phyloP scores from a whole-genome alignment of 192 early-diverging fungal species.

The Coemansia sp. region DNA sequence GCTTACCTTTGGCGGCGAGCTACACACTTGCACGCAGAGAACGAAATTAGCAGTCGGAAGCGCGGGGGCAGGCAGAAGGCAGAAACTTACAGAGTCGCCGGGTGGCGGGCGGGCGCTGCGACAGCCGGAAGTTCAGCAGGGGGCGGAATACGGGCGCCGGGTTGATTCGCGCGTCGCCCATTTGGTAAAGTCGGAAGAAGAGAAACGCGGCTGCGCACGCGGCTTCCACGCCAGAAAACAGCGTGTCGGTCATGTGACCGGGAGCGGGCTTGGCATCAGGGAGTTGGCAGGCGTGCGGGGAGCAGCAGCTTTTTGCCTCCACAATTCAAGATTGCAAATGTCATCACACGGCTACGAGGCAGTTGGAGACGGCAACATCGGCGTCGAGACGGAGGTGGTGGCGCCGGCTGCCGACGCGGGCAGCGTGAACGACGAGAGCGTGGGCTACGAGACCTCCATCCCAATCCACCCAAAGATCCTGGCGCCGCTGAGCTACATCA shows the following conservation, averaged over 20 bases:
- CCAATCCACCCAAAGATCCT: constrained; percentile 50
- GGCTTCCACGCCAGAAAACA: background rate
- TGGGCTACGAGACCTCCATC: constrained; percentile 48
- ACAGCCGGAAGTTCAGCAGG: constrained; percentile 37
- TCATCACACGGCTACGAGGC: constrained; percentile 32
- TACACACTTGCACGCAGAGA: background rate
- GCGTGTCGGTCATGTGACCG: background rate
- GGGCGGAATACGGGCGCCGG: constrained; percentile 19
- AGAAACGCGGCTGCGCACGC: background rate
- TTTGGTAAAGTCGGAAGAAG: background rate
- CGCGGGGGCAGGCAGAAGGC: background rate
- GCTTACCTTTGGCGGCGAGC: constrained; percentile 12
- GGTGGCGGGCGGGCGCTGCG: constrained; percentile 29
- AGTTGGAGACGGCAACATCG: constrained; percentile 49
- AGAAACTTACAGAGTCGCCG: constrained; percentile 12
- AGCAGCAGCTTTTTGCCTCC: no score
- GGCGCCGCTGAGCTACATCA: constrained; percentile 46
- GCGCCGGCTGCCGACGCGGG: constrained; percentile 20
- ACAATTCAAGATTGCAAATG: no score
- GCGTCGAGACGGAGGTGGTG: constrained; percentile 44
- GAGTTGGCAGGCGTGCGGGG: no score
- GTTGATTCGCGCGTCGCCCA: constrained; percentile 17
- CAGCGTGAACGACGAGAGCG: constrained; percentile 32
- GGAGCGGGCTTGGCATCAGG: background rate
- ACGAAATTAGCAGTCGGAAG: background rate